A percentile compares a stretch with the other conserved stretches of the same genome.
phyloP scores from a whole-genome alignment of 2,329 filamentous ascomycete genomes.

The Exserohilum turcica region DNA sequence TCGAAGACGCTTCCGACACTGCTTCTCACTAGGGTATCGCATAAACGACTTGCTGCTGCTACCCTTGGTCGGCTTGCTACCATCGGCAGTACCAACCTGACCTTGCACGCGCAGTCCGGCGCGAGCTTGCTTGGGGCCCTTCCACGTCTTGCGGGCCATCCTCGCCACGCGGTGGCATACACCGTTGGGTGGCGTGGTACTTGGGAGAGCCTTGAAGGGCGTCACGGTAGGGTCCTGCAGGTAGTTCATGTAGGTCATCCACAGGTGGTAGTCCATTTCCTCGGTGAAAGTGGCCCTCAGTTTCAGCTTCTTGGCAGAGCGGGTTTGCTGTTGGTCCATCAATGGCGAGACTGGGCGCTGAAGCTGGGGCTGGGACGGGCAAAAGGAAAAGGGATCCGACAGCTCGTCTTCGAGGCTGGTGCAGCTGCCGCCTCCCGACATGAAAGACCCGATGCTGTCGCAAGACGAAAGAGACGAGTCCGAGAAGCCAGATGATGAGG shows the following conservation, averaged over 20 bases:
- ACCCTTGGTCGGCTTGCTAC: slow-evolving; percentile 50
- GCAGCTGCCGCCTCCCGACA: slow-evolving; percentile 64
- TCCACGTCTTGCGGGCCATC: slow-evolving; percentile 66
- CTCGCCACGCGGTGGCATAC: slow-evolving; percentile 67
- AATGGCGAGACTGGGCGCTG: slow-evolving; percentile 41
- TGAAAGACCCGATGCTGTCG: slow-evolving; percentile 61
- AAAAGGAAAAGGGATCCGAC: slow-evolving; percentile 61
- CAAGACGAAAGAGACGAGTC: slow-evolving; percentile 67
- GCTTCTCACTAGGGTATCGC: slow-evolving; percentile 63
- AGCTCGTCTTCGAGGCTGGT: slow-evolving; percentile 65
- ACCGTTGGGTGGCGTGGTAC: slow-evolving; percentile 66
- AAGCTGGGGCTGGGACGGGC: slow-evolving; percentile 40
- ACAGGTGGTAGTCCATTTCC: slow-evolving; percentile 69
- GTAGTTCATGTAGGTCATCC: slow-evolving; percentile 69
- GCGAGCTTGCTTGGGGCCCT: slow-evolving; percentile 50
- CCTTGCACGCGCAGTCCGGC: slow-evolving; percentile 18
- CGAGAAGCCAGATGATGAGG: slow-evolving; percentile 63
- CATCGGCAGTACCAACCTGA: slow-evolving; percentile 48
- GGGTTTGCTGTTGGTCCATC: slow-evolving; percentile 32
- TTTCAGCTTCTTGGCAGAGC: slow-evolving; percentile 50
- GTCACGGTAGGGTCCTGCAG: slow-evolving; percentile 69
- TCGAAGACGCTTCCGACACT: slow-evolving; percentile 63
- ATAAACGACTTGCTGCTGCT: slow-evolving; percentile 53
- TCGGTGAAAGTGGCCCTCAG: slow-evolving; percentile 59
- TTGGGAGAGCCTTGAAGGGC: slow-evolving; percentile 69